Conservation (phyloP, 345 rosid genomes). For the Barbarea vulgaris region DNA sequence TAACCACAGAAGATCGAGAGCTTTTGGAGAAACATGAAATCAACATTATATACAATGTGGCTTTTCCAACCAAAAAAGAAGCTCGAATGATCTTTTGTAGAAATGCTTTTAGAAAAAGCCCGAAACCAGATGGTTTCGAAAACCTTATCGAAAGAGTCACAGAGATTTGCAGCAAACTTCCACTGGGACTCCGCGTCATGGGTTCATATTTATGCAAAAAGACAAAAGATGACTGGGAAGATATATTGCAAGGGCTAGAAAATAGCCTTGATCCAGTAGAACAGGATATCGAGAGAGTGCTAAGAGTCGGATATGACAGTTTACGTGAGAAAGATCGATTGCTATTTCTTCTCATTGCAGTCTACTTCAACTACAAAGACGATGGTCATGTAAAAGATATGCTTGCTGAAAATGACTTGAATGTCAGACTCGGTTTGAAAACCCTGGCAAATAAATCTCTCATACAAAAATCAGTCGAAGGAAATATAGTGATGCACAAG, state of each 20-base stretch:
- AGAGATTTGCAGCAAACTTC: not conserved
- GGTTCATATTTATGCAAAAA: not conserved
- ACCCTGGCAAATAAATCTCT: not conserved
- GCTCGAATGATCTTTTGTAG: not conserved
- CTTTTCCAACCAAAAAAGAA: not conserved
- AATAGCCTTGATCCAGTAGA: not conserved
- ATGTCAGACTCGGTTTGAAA: not conserved
- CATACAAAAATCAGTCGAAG: not conserved
- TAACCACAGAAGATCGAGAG: not conserved
- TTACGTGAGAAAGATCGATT: not conserved
- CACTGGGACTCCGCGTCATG: not conserved
- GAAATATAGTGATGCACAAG: not conserved
- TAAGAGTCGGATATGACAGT: not conserved
- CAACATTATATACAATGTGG: not conserved
- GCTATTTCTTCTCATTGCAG: not conserved
- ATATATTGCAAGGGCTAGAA: not conserved
- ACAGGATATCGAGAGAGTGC: not conserved
- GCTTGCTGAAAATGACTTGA: not conserved
- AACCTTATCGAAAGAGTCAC: not conserved
- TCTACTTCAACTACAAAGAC: not conserved
- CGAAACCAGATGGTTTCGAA: not conserved
- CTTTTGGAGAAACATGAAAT: not conserved
- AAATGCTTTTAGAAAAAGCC: not conserved
- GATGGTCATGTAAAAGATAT: not conserved
- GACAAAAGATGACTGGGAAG: not conserved